Evolutionary conservation across 2,329 filamentous ascomycete genomes (phyloP), one percentile per base, ranked within the genome.

Genomic region (Pseudocercospora fijiensis): DNA sequence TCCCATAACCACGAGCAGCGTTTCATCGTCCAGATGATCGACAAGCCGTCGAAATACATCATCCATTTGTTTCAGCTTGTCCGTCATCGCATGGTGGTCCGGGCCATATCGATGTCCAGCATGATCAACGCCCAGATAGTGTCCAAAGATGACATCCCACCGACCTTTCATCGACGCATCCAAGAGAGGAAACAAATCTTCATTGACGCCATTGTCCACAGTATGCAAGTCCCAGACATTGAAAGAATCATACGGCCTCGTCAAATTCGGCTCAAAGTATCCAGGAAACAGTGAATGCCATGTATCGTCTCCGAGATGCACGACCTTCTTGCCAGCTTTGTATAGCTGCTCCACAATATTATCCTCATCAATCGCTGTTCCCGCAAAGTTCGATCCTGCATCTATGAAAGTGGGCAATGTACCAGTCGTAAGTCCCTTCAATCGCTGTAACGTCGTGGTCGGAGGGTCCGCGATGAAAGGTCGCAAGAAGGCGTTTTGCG

Each of bases 151-250:
- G n/a, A 99, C 82, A 78, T 99, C 94, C 95, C 95, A 99, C 61
- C 90, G 85, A 4, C 80, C 84, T 58, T 84, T 82, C 73, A 87
- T 87, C 56, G 84, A 81, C 0, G 85, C 77, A 56, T 88, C 82
- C 67, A 99, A 78, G 2, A 98, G 83, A 1, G 95, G 95, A 65
- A 95, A 90, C 6, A 99, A 87, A 77, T 98, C 90, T 70, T 96
- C 90, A 11, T 89, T 90, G 24, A 99, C 95, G 0, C 95, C 95
- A 73, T 97, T 94, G 75, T 99, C 95, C 2, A 99, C 91, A 0
- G 95, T 98, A 76, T 98, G 92, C 71, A 99, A 78, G 76, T 99
- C 95, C 92, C 92, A 97, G 6, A 98, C 95, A 74, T 98, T 97
- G 80, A 99, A 96, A 66, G 94, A 98, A 76, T 98, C 94, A 76